Percentiles rank a stretch among this genome's conserved stretches.
Evolutionary conservation across 202 grass and related monocot genomes (phyloP).

Genomic region (Saccharum hybrid): DNA sequence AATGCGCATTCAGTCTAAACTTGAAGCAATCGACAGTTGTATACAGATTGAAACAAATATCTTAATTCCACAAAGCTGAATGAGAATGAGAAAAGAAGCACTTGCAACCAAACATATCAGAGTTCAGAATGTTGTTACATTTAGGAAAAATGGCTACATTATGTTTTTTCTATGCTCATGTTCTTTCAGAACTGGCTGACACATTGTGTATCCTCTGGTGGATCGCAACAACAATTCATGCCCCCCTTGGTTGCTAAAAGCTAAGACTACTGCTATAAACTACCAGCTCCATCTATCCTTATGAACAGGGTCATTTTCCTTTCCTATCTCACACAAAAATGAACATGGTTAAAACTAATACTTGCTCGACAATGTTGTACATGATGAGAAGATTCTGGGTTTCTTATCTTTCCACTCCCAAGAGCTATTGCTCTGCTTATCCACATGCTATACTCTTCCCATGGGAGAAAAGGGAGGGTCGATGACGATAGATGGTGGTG

Average conservation of each 20-base stretch:
- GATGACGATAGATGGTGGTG: conserved; percentile 52
- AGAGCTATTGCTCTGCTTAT: neutral
- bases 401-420: conserved; percentile 20
- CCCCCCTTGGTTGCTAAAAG: conserved; percentile 35
- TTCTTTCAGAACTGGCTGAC: conserved; percentile 7
- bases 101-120: neutral
- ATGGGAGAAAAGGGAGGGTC: conserved; percentile 82
- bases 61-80: conserved; percentile 6
- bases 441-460: conserved; percentile 72
- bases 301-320: conserved; percentile 23
- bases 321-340: conserved; percentile 16
- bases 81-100: neutral
- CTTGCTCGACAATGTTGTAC: conserved; percentile 3
- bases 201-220: neutral
- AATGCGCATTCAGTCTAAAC: conserved; percentile 2
- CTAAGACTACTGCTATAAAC: conserved; percentile 37
- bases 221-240: conserved; percentile 18
- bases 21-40: neutral
- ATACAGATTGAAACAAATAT: conserved; percentile 1
- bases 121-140: conserved; percentile 9
- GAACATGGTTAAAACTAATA: conserved; percentile 6
- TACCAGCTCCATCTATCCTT: conserved; percentile 45
- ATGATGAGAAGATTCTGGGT: conserved; percentile 6
- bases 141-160: conserved; percentile 16
- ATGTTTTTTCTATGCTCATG: conserved; percentile 16